Base-by-base conservation (phyloP, 345 rosid genomes). In the Eucalyptus cloeziana region DNA sequence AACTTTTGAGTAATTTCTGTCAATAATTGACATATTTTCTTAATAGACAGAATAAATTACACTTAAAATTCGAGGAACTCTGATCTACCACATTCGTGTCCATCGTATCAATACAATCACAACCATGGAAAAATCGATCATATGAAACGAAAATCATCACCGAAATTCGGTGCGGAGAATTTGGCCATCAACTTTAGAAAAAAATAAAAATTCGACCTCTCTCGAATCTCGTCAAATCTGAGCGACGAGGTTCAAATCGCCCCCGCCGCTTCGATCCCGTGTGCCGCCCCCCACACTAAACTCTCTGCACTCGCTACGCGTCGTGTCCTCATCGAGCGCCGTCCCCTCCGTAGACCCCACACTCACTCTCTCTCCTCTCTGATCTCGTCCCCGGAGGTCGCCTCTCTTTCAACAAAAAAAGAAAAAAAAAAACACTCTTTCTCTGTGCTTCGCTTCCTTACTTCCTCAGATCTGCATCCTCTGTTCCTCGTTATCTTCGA, bases 391-490 rank as follows among this genome's bases (percentile, higher is more conserved):
- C 22, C 19, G 24, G 80, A 69, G 44, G 83, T 76, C 83, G 27
- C 47, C 47, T 10, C 27, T 21, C 83, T 76, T 76, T 76, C 83
- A 76, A 76, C 11, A 22, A 56, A 9, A 16, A 69, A 19, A 10
- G 3, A 22, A 1, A 21, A 16, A 37, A 37, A 22, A 56, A 56
- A 33, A 69, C 80, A 33, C 80, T 76, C 83, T 76, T 22, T 16
- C 44, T 37, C 14, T 21, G 30, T 40, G 83, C 83, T 76, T 76
- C 83, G 83, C 83, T 76, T 76, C 47, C 27, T n/a, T n/a, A 10
- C 83, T 76, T 76, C 69, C 19, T 88, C 89, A 88, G 89, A 88
- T 88, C 89, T 49, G 60, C 49, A 10, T 31, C 21, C 37, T 52
- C 56, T 8, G 69, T 31, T 30, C 87, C 86, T 31, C 86, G 58